Evolutionary conservation across 78 protist genomes (phyloP).

Genomic region (Speleostelium caveatum): DNA sequence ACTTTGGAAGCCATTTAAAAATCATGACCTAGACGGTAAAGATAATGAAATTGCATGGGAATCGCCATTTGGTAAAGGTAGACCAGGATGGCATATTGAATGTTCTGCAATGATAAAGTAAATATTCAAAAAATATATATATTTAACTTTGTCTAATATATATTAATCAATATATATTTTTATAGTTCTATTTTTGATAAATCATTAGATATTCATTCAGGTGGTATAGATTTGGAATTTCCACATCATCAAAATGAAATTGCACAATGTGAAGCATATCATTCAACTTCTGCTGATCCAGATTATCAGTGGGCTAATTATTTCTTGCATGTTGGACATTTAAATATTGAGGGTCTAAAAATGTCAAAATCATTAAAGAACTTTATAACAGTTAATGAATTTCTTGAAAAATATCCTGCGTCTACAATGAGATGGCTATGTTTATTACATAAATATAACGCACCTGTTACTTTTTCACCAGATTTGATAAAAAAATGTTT

Average conservation of each 20-base stretch:
- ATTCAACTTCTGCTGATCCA: background rate
- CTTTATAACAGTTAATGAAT: conserved; percentile 94
- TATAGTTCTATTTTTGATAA: conserved; percentile 71
- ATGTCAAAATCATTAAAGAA: conserved; percentile 99
- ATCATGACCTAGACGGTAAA: conserved; percentile 29
- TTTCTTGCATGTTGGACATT: conserved; percentile 96
- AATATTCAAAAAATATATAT: background rate
- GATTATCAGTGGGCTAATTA: conserved; percentile 94
- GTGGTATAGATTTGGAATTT: conserved; percentile 98
- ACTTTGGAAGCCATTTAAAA: conserved; percentile 64
- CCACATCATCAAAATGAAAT: conserved; percentile 99
- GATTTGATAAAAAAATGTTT: conserved; percentile 79
- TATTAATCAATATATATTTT: background rate
- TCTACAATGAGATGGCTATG: conserved; percentile 14
- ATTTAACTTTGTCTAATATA: conserved; percentile 12
- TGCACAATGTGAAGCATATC: conserved; percentile 95
- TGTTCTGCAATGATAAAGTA: conserved; percentile 86
- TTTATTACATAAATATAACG: conserved; percentile 7
- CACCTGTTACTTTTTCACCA: conserved; percentile 80
- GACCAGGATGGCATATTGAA: conserved; percentile 95
- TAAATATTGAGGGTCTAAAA: conserved; percentile 92
- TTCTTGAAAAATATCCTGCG: background rate
- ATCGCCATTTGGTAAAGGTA: conserved; percentile 83
- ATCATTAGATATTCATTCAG: conserved; percentile 94
- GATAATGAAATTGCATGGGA: conserved; percentile 38